Base-by-base conservation (phyloP, 257 asterid species). In the Solanum bulbocastanum region DNA sequence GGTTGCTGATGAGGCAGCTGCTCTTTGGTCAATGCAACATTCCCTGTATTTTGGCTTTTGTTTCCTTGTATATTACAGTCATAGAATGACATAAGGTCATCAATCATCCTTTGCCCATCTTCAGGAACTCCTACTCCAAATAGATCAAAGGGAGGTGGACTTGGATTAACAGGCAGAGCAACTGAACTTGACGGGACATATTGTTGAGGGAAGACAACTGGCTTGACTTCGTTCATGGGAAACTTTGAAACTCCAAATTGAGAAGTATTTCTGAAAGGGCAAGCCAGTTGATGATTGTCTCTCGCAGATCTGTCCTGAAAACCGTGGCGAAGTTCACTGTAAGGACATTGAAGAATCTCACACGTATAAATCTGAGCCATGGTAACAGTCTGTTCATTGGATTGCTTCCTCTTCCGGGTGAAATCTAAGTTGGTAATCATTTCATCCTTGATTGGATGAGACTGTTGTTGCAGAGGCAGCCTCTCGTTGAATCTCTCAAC, bases 101-200 rank as follows among this genome's bases (percentile, higher is more conserved):
- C 90, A 86, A 95, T 93, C 93, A 87, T 90, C 89, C 94, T 92
- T 89, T 93, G 95, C 89, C 95, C 98, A 32, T 93, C 98, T 88
- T 95, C 98, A 2, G 98, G 94, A 66, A 95, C 95, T 35, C 94
- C 94, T 11, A 91, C 73, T 37, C 94, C 96, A 1, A 95, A 88
- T 20, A 95, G 87, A 86, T 90, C 95, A 58, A 93, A 89, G 1
- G 94, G 27, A 27, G 92, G 87, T 10, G 90, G 90, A 37, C 52
- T 74, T 0, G 92, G 83, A 86, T 87, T 90, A 66, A 88, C 87
- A 66, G 88, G 85, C 66, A 88, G 36, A 16, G 69, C 72, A 60
- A 90, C 65, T 11, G 92, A 87, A 89, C 87, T 93, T 37, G 92
- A 78, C 69, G 92, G 94, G 83, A 76, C 88, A 68, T 91, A 92